Percentiles rank a stretch among this genome's conserved stretches.
Conservation (phyloP, 176 grass and related monocot species). For the Olyra latifolia region DNA sequence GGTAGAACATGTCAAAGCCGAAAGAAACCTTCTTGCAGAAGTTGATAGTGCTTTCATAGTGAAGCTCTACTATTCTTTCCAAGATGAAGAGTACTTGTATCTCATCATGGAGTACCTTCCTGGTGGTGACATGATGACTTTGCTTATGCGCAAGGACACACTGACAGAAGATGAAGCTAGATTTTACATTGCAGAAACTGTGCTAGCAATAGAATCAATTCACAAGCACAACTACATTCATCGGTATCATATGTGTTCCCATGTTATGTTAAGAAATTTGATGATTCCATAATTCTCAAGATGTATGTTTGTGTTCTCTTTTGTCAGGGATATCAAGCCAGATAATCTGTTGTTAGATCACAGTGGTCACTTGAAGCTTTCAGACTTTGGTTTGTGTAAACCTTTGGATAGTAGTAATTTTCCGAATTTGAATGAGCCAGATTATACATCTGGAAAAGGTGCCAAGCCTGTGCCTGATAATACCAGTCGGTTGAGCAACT, state of each 20-base stretch:
- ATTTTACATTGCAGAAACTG: conserved; percentile 98
- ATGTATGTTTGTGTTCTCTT: conserved; percentile 31
- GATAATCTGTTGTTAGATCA: conserved; percentile 91
- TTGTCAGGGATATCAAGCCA: conserved; percentile 95
- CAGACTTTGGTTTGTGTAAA: conserved; percentile 98
- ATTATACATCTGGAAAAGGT: conserved; percentile 67
- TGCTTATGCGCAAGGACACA: conserved; percentile 97
- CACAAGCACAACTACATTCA: conserved; percentile 99
- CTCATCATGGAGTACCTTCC: conserved; percentile 99
- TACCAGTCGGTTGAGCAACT: conserved; percentile 54
- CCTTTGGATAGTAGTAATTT: conserved; percentile 95
- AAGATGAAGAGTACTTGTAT: conserved; percentile 96
- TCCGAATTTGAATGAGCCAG: conserved; percentile 86
- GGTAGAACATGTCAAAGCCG: conserved; percentile 99
- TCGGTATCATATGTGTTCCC: conserved; percentile 50
- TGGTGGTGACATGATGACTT: conserved; percentile 99
- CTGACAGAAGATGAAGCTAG: conserved; percentile 87
- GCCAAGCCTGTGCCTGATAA: conserved; percentile 57
- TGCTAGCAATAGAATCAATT: conserved; percentile 94
- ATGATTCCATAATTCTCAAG: conserved; percentile 20
- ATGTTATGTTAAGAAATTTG: neutral
- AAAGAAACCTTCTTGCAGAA: conserved; percentile 98
- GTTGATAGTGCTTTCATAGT: conserved; percentile 97
- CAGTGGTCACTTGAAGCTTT: conserved; percentile 93
- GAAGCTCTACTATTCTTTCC: conserved; percentile 94